phyloP scores from a whole-genome alignment of 805 yeast genomes.

The Starmerella sp. region DNA sequence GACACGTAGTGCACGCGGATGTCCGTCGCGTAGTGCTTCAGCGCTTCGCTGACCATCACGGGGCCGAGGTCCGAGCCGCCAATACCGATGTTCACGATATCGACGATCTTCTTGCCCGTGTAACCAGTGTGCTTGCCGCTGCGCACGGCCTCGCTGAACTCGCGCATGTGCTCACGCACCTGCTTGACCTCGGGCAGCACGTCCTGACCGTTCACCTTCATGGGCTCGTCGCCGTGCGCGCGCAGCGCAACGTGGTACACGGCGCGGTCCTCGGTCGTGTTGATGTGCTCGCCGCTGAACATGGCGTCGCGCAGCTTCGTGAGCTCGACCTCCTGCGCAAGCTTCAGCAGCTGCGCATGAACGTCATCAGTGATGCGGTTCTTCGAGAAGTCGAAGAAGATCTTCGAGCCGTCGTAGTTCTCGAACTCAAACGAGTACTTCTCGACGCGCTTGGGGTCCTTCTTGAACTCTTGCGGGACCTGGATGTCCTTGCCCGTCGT shows the following conservation, averaged over 20 bases:
- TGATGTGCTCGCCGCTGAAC: conserved; percentile 89
- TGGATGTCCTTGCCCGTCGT: conserved; percentile 56
- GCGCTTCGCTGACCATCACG: conserved; percentile 97
- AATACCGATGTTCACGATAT: conserved; percentile 93
- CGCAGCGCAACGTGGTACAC: conserved; percentile 95
- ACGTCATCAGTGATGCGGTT: conserved; percentile 84
- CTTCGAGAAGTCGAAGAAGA: conserved; percentile 90
- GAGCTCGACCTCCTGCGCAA: conserved; percentile 85
- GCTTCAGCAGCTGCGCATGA: conserved; percentile 49
- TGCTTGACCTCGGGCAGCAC: conserved; percentile 86
- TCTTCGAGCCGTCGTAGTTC: conserved; percentile 79
- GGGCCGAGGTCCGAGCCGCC: conserved; percentile 99
- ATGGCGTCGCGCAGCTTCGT: conserved; percentile 78
- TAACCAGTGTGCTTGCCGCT: conserved; percentile 95
- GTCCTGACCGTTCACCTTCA: conserved; percentile 81
- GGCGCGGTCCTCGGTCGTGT: conserved; percentile 85
- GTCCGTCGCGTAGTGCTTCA: conserved; percentile 70
- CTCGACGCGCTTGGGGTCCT: conserved; percentile 63
- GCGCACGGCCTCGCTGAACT: conserved; percentile 80
- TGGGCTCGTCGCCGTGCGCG: conserved; percentile 73
- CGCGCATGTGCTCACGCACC: conserved; percentile 92
- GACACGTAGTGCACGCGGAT: conserved; percentile 86
- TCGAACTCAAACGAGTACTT: conserved; percentile 67
- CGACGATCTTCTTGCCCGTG: conserved; percentile 88
- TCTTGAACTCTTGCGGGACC: conserved; percentile 64